Evolutionary conservation across 2,329 filamentous ascomycete genomes (phyloP).

Genomic region (Berkeleyomyces basicola): DNA sequence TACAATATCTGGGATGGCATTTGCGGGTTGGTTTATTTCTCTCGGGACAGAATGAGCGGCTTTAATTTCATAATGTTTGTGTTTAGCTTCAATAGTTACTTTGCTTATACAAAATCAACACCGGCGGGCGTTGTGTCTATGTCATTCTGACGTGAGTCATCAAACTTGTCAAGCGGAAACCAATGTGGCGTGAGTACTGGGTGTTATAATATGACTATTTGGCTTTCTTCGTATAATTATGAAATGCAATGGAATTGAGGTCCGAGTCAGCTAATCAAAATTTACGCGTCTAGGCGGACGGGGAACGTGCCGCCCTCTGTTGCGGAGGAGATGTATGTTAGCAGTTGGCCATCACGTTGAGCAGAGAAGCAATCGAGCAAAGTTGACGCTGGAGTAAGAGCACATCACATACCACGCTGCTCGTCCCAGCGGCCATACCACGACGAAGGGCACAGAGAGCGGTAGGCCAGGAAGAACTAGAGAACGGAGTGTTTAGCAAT

Average conservation of each 20-base stretch:
- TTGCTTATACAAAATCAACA: not conserved
- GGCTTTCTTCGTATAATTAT: constrained; percentile 2
- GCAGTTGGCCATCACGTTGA: constrained; percentile 1
- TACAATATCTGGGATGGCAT: not conserved
- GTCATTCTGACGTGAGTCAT: not conserved
- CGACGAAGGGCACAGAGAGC: constrained; percentile 87
- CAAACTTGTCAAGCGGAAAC: not conserved
- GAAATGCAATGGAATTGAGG: constrained; percentile 1
- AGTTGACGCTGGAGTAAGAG: not conserved
- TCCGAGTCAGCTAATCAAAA: constrained; percentile 13
- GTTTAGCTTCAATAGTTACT: not conserved
- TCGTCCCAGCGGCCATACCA: constrained; percentile 96
- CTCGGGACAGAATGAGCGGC: not conserved
- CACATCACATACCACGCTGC: constrained; percentile 60
- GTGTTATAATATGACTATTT: not conserved
- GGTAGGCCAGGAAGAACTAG: constrained; percentile 95
- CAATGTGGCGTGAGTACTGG: not conserved
- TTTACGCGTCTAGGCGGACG: constrained; percentile 43
- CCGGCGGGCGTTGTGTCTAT: not conserved
- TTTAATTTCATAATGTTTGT: not conserved
- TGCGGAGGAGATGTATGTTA: constrained; percentile 18
- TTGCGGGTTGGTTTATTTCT: not conserved
- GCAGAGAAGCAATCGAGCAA: not conserved
- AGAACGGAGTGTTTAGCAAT: not conserved
- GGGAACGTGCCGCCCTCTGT: constrained; percentile 54